Evolutionary conservation across 495 filamentous ascomycete species (phyloP).

Genomic region (Filosporella fistucella): DNA sequence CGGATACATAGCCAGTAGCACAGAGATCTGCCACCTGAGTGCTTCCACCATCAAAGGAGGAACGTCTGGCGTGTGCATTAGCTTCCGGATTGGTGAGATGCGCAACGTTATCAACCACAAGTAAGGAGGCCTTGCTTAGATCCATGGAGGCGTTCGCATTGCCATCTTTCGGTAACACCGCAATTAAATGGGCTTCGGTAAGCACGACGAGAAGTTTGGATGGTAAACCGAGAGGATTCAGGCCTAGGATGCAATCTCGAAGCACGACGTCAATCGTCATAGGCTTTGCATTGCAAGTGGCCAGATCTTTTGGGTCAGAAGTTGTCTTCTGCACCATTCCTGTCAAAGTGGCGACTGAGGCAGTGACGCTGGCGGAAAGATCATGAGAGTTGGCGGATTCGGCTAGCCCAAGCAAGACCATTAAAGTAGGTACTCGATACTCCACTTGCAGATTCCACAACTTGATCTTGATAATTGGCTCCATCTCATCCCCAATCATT

Average conservation of each 20-base stretch:
- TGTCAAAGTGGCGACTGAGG: conserved; percentile 73
- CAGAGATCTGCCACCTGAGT: conserved; percentile 63
- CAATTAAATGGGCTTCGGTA: conserved; percentile 65
- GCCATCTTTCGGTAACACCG: conserved; percentile 54
- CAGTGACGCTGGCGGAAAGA: conserved; percentile 68
- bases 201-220: conserved; percentile 75
- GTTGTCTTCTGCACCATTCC: conserved; percentile 35
- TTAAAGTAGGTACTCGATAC: conserved; percentile 76
- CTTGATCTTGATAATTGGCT: conserved; percentile 84
- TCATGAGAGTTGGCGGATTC: conserved; percentile 69
- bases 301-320: neutral
- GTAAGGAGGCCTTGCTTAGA: conserved; percentile 72
- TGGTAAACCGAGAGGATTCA: conserved; percentile 74
- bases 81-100: conserved; percentile 31
- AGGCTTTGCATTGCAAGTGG: conserved; percentile 30
- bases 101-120: conserved; percentile 74
- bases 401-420: conserved; percentile 67
- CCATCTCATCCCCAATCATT: conserved; percentile 89
- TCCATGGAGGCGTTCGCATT: conserved; percentile 57
- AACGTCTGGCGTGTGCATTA: conserved; percentile 33
- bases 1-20: conserved; percentile 71
- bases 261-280: conserved; percentile 70
- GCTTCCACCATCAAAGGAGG: conserved; percentile 42
- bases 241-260: conserved; percentile 73
- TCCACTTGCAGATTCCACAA: conserved; percentile 76